Percentiles rank a stretch among this genome's conserved stretches.
Conservation (phyloP, 345 rosid species). For the Brassica cretica region DNA sequence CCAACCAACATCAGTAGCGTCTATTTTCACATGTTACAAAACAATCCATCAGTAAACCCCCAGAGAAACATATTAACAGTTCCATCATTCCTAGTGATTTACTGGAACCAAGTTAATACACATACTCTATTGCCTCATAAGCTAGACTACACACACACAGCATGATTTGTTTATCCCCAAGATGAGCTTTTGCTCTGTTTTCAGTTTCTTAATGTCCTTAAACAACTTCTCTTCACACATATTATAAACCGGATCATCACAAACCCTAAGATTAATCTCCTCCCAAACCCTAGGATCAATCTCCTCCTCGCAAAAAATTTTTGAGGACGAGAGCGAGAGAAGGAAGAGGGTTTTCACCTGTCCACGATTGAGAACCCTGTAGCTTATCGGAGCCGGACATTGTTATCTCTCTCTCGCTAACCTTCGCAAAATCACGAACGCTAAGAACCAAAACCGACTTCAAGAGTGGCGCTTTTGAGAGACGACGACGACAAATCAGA, state of each 20-base stretch:
- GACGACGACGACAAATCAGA: constrained; percentile 4
- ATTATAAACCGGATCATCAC: not conserved
- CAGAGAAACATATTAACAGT: not conserved
- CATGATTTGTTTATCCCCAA: not conserved
- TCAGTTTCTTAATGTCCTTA: constrained; percentile 7
- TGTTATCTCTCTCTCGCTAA: not conserved
- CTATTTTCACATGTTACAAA: constrained; percentile 18
- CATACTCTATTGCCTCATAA: not conserved
- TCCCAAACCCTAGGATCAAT: constrained; percentile 15
- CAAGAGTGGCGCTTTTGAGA: constrained; percentile 26
- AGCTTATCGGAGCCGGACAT: constrained; percentile 26
- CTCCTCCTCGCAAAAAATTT: not conserved
- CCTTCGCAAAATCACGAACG: constrained; percentile 13
- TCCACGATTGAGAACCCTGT: constrained; percentile 32
- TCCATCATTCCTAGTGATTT: not conserved
- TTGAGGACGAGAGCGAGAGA: not conserved
- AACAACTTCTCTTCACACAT: not conserved
- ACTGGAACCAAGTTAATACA: not conserved
- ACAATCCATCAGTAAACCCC: not conserved
- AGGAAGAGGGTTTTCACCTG: constrained; percentile 24
- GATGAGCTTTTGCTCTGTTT: constrained; percentile 1
- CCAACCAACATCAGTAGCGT: constrained; percentile 60
- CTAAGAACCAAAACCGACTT: not conserved
- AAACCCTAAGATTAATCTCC: not conserved
- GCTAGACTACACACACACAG: not conserved